phyloP scores from a whole-genome alignment of 2,329 filamentous ascomycete species.

The Coniella vitis region DNA sequence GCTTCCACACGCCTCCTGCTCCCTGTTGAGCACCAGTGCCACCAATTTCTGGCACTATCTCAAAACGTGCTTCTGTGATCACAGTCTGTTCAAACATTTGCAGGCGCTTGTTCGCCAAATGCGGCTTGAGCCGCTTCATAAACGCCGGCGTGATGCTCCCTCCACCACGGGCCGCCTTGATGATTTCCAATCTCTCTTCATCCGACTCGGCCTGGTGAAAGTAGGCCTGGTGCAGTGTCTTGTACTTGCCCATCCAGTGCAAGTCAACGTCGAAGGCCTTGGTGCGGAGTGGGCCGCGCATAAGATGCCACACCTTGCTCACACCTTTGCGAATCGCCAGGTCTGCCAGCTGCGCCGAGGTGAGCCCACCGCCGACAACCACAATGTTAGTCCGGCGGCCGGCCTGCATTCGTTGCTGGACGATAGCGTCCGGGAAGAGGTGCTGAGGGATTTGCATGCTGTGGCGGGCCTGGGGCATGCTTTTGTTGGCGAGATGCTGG shows the following conservation, averaged over 20 bases:
- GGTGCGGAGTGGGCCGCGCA: slow-evolving; percentile 51
- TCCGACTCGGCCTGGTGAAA: slow-evolving; percentile 74
- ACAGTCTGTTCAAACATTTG: slow-evolving; percentile 51
- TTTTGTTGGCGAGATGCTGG: slow-evolving; percentile 5
- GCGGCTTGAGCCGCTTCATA: slow-evolving; percentile 57
- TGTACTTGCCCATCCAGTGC: slow-evolving; percentile 76
- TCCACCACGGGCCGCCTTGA: slow-evolving; percentile 60
- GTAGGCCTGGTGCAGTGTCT: slow-evolving; percentile 66
- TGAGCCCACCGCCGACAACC: slow-evolving; percentile 69
- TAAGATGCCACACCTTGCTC: slow-evolving; percentile 61
- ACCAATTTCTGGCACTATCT: slow-evolving; percentile 31
- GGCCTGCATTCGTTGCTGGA: slow-evolving; percentile 46
- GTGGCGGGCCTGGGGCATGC: slow-evolving; percentile 47
- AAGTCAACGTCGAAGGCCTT: slow-evolving; percentile 76
- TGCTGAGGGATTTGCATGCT: slow-evolving; percentile 51
- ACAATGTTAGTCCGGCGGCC: slow-evolving; percentile 53
- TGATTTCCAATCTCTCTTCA: slow-evolving; percentile 59
- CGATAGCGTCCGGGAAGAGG: slow-evolving; percentile 44
- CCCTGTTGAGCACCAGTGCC: too few species aligned
- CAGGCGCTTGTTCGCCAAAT: slow-evolving; percentile 45
- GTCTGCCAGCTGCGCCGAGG: slow-evolving; percentile 67
- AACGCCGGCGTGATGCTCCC: slow-evolving; percentile 70
- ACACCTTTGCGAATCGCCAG: slow-evolving; percentile 59
- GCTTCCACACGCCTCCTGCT: slow-evolving; percentile 28
- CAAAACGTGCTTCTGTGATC: slow-evolving; percentile 45